phyloP scores from a whole-genome alignment of 2,329 filamentous ascomycete species.

The Metarhizium humberi region DNA sequence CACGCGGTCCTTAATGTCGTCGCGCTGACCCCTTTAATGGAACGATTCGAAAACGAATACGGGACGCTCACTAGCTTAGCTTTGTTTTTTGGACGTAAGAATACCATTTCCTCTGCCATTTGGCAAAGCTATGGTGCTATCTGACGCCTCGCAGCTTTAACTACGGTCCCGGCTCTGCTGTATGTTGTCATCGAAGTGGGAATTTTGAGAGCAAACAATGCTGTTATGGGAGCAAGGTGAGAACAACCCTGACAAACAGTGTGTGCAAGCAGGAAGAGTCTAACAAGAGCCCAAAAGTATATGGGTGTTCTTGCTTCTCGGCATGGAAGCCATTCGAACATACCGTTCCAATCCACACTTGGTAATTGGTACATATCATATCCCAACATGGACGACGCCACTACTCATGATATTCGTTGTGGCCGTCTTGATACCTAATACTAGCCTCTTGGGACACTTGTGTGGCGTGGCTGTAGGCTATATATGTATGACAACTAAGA shows the following conservation, averaged over 20 bases:
- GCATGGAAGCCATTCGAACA: conserved; percentile 77
- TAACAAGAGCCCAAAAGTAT: conserved; percentile 45
- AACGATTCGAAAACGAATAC: conserved; percentile 87
- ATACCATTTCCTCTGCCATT: background rate
- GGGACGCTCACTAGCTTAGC: conserved; percentile 82
- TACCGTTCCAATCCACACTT: conserved; percentile 75
- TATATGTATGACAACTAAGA: conserved; percentile 53
- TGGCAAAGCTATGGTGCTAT: conserved; percentile 1
- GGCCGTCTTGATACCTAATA: conserved; percentile 67
- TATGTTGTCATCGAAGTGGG: conserved; percentile 74
- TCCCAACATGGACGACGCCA: conserved; percentile 89
- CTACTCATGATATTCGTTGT: conserved; percentile 67
- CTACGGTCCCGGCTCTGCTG: conserved; percentile 69
- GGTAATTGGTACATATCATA: conserved; percentile 49
- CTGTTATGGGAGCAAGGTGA: conserved; percentile 76
- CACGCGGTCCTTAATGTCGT: conserved; percentile 74
- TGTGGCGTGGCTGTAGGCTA: conserved; percentile 81
- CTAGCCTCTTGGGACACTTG: conserved; percentile 78
- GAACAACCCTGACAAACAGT: conserved; percentile 10
- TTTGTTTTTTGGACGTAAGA: conserved; percentile 84
- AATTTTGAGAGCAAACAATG: conserved; percentile 60
- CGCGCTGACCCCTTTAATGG: conserved; percentile 77
- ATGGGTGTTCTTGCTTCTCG: conserved; percentile 85
- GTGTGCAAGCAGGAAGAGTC: background rate
- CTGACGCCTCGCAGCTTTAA: conserved; percentile 47